These are phyloP conservation scores for Maudiozyma humilis DNA, from an alignment of 1,139 yeast species.

Conservation along the genomic window DNA sequence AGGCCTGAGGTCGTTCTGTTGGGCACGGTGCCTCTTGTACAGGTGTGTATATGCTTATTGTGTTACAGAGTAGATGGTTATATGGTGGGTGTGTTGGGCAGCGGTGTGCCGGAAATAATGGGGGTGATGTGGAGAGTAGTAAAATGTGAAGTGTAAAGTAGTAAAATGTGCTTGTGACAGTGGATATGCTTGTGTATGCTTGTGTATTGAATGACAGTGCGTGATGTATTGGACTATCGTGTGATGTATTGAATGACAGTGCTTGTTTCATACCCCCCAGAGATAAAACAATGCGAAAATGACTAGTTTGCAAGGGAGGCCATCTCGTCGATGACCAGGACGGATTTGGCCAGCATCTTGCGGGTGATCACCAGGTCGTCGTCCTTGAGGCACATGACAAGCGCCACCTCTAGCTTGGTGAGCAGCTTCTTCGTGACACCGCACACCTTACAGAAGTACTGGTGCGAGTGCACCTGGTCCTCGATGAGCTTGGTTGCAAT, in stretches of 20 bases:
- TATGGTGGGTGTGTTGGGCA: too few relatives aligned
- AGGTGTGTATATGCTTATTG: not conserved
- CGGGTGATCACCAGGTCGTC: constrained; percentile 13
- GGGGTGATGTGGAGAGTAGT: not conserved
- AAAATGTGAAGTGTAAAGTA: too few relatives aligned
- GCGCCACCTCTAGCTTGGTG: constrained; percentile 40
- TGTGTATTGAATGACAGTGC: too few relatives aligned
- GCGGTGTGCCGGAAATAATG: too few relatives aligned
- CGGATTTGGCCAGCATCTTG: constrained; percentile 11
- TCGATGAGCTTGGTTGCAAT: constrained; percentile 45
- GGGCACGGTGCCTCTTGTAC: too few relatives aligned
- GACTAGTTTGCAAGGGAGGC: not conserved
- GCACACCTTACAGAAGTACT: constrained; percentile 44
- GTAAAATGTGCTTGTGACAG: not conserved
- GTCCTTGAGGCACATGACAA: constrained; percentile 31
- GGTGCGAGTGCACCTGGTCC: constrained; percentile 44
- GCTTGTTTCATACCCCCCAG: too few relatives aligned
- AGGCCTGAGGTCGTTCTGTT: too few relatives aligned
- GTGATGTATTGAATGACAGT: too few relatives aligned
- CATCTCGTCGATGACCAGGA: constrained; percentile 11
- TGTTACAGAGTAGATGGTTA: too few relatives aligned
- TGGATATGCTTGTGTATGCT: too few relatives aligned
- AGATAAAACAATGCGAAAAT: too few relatives aligned
- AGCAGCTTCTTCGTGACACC: constrained; percentile 42
- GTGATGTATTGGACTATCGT: too few relatives aligned